Evolutionary conservation across 1,284 basidiomycete species (phyloP).

Genomic region (Xerocomus alliaceus): DNA sequence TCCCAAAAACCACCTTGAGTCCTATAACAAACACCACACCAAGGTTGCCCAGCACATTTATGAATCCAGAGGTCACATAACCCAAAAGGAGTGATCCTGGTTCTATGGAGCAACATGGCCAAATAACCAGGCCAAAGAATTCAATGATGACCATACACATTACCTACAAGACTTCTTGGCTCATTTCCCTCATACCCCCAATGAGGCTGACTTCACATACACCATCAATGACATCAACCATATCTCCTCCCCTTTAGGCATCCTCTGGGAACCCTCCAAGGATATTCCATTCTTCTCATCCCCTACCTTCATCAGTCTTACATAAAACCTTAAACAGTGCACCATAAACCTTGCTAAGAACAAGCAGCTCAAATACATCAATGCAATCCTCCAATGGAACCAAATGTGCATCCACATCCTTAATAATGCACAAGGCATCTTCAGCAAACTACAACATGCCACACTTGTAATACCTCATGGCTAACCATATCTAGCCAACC

Average conservation of each 20-base stretch:
- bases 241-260: conserved; percentile 36
- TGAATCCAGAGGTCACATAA: too few relatives aligned
- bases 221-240: conserved; percentile 37
- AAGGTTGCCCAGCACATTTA: too few relatives aligned
- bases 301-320: background rate
- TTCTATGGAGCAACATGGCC: background rate
- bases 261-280: conserved; percentile 37
- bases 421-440: background rate
- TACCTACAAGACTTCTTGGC: background rate
- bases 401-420: background rate
- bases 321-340: background rate
- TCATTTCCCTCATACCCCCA: background rate
- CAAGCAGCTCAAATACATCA: background rate
- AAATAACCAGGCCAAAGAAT: too few relatives aligned
- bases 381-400: background rate
- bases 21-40: background rate
- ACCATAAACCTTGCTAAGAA: background rate
- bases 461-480: background rate
- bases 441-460: background rate
- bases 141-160: too few relatives aligned
- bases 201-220: conserved; percentile 19
- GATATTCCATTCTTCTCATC: conserved; percentile 16
- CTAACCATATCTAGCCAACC: background rate
- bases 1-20: background rate
- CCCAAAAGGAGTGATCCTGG: too few relatives aligned